phyloP scores from a whole-genome alignment of 1,284 basidiomycete genomes.

The Sanghuangporus weigelae region DNA sequence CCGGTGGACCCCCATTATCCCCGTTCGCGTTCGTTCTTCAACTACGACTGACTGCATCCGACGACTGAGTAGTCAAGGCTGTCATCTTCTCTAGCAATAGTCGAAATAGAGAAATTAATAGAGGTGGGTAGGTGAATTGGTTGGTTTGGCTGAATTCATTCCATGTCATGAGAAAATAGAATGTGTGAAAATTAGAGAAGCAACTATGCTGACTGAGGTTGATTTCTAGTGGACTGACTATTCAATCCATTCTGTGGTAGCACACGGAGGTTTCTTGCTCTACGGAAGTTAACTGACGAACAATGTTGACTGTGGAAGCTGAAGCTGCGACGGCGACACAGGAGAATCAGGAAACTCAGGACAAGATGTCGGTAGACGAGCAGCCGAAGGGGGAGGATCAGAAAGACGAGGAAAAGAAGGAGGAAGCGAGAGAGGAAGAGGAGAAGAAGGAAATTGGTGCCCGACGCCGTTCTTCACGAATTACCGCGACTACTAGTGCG shows the following conservation, averaged over 20 bases:
- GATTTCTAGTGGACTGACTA: background rate
- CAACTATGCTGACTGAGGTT: background rate
- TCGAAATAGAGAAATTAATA: background rate
- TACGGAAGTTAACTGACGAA: background rate
- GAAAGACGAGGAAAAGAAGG: background rate
- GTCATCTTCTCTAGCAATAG: background rate
- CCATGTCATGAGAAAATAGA: background rate
- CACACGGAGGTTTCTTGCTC: background rate
- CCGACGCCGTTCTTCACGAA: slow-evolving; percentile 18
- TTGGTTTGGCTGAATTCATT: background rate
- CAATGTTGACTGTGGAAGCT: background rate
- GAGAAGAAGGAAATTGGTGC: background rate
- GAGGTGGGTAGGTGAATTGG: background rate
- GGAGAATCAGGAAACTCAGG: background rate
- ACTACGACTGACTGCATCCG: no score
- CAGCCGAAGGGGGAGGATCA: background rate
- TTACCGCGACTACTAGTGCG: slow-evolving; percentile 16
- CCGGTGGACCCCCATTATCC: background rate
- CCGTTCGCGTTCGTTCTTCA: background rate
- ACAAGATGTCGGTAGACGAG: background rate
- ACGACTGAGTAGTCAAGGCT: background rate
- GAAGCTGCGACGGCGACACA: background rate
- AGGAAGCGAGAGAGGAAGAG: background rate
- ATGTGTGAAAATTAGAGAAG: slow-evolving; percentile 3
- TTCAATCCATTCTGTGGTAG: background rate